Evolutionary conservation across 805 yeast genomes (phyloP).

Genomic region (Cyberlindnera amylophila): DNA sequence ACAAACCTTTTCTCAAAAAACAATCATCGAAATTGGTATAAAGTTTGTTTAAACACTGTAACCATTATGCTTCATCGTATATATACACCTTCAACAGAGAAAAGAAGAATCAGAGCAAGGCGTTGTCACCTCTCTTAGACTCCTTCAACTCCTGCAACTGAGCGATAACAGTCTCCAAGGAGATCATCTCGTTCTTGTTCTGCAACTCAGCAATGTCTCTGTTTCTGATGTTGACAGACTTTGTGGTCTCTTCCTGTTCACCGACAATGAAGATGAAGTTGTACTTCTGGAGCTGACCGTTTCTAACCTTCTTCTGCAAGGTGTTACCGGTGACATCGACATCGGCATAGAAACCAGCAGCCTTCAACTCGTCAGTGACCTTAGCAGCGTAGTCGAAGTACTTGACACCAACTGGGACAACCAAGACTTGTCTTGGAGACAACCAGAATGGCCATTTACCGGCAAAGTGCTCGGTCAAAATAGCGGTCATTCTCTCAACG

Average conservation of each 20-base stretch:
- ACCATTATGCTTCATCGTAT: too few relatives aligned
- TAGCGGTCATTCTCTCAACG: slow-evolving; percentile 98
- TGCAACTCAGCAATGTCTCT: slow-evolving; percentile 92
- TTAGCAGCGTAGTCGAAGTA: slow-evolving; percentile 86
- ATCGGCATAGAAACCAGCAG: slow-evolving; percentile 84
- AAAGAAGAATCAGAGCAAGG: slow-evolving; percentile 16
- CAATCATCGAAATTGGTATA: too few relatives aligned
- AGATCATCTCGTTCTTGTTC: slow-evolving; percentile 82
- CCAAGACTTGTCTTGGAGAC: slow-evolving; percentile 97
- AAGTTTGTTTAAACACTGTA: too few relatives aligned
- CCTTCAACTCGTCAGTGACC: slow-evolving; percentile 65
- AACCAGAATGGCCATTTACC: slow-evolving; percentile 99
- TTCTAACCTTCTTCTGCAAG: slow-evolving; percentile 95
- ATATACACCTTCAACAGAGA: too few relatives aligned
- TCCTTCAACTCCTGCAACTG: slow-evolving; percentile 67
- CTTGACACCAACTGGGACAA: slow-evolving; percentile 95
- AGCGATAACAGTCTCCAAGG: slow-evolving; percentile 65
- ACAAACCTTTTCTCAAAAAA: too few relatives aligned
- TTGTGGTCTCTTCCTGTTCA: slow-evolving; percentile 78
- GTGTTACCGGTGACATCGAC: slow-evolving; percentile 94
- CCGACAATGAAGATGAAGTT: slow-evolving; percentile 97
- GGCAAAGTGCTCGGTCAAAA: slow-evolving; percentile 94
- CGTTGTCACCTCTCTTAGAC: slow-evolving; percentile 72
- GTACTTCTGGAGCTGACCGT: slow-evolving; percentile 90
- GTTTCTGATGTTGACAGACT: slow-evolving; percentile 91